A percentile compares a stretch with the other conserved stretches of the same genome.
phyloP scores from a whole-genome alignment of 2,329 filamentous ascomycete genomes.

The Harringtonia lauricola region DNA sequence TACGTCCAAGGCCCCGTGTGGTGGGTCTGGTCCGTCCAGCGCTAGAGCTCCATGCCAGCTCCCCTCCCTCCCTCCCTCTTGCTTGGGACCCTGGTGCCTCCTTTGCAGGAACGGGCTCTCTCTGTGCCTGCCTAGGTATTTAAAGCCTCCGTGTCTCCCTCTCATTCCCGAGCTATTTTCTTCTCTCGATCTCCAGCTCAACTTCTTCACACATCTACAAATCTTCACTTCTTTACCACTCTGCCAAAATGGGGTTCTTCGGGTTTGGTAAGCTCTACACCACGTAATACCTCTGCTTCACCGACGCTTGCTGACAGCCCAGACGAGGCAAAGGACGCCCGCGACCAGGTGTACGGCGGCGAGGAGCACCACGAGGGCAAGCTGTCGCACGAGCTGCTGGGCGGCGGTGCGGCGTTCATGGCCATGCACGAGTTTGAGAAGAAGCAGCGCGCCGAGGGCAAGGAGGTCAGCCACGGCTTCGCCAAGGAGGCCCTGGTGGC shows the following conservation, averaged over 20 bases:
- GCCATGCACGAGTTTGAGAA: constrained; percentile 75
- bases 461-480: constrained; percentile 59
- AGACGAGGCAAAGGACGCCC: constrained; percentile 31
- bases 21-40: background rate
- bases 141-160: constrained; percentile 5
- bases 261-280: constrained; percentile 6
- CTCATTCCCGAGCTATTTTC: background rate
- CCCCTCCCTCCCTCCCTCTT: background rate
- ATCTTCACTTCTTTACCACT: background rate
- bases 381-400: constrained; percentile 63
- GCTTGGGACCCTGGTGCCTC: too few species aligned
- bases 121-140: constrained; percentile 4
- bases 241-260: constrained; percentile 12
- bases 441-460: constrained; percentile 58
- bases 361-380: constrained; percentile 42
- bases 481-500: constrained; percentile 70
- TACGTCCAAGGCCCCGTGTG: too few species aligned
- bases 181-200: constrained; percentile 1
- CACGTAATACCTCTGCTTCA: too few species aligned
- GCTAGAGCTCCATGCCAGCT: constrained; percentile 3
- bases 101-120: too few species aligned
- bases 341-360: constrained; percentile 30
- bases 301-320: background rate
- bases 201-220: background rate
- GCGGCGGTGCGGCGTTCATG: constrained; percentile 65